Evolutionary conservation across 2,329 filamentous ascomycete species (phyloP).

Genomic region (Exophiala sideris): DNA sequence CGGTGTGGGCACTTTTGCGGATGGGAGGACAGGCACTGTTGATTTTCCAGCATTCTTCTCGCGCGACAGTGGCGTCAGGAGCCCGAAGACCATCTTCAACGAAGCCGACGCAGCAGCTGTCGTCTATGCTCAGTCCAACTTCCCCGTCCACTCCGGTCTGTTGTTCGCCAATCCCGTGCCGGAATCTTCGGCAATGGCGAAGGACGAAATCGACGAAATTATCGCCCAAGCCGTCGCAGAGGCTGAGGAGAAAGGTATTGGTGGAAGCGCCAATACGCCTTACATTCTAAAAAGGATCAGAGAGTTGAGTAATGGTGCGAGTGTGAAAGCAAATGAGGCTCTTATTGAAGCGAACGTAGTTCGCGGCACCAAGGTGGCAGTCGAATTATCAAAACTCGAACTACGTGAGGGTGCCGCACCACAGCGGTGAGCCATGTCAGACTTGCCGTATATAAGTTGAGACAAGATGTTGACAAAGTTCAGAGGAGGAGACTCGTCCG

Average conservation of each 20-base stretch:
- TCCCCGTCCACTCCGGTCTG: slow-evolving; percentile 73
- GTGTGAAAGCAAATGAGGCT: slow-evolving; percentile 70
- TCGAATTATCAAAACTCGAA: slow-evolving; percentile 58
- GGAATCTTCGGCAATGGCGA: slow-evolving; percentile 64
- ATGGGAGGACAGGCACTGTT: slow-evolving; percentile 63
- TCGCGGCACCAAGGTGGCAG: slow-evolving; percentile 62
- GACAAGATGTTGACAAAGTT: slow-evolving; percentile 7
- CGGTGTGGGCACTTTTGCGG: slow-evolving; percentile 82
- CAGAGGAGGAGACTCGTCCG: slow-evolving; percentile 7
- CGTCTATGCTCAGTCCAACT: slow-evolving; percentile 70
- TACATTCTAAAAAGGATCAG: slow-evolving; percentile 77
- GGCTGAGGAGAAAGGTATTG: slow-evolving; percentile 61
- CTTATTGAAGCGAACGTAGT: slow-evolving; percentile 65
- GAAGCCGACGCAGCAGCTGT: slow-evolving; percentile 87
- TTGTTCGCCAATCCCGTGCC: slow-evolving; percentile 89
- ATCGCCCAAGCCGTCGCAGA: slow-evolving; percentile 67
- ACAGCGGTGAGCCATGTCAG: slow-evolving; percentile 25
- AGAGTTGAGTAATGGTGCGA: slow-evolving; percentile 69
- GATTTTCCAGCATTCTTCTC: slow-evolving; percentile 94
- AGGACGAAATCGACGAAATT: slow-evolving; percentile 64
- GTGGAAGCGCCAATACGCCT: slow-evolving; percentile 77
- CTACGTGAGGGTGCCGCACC: slow-evolving; percentile 17
- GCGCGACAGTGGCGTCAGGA: slow-evolving; percentile 76
- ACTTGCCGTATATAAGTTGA: background rate
- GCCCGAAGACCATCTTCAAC: slow-evolving; percentile 69